Evolutionary conservation across 495 filamentous ascomycete genomes (phyloP).

Genomic region (Lophiostoma macrostomum): DNA sequence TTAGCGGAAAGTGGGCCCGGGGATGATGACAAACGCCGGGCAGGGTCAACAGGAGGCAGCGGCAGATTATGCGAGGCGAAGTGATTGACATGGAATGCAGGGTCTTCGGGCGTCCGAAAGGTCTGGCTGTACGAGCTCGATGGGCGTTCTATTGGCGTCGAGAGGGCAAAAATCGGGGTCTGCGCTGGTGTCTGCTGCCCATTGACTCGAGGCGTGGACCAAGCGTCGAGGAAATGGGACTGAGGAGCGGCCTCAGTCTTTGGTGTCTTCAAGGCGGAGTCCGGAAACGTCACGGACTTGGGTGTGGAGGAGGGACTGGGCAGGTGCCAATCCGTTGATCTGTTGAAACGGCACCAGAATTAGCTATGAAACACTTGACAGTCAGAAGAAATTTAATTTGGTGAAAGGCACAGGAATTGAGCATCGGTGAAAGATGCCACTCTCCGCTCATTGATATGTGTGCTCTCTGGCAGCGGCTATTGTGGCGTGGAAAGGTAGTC

Average conservation of each 20-base stretch:
- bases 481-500: conserved; percentile 2
- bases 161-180: conserved; percentile 30
- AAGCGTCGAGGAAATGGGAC: conserved; percentile 43
- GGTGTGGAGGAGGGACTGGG: conserved; percentile 43
- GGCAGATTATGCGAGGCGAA: conserved; percentile 52
- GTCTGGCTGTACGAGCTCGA: conserved; percentile 31
- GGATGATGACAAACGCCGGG: conserved; percentile 56
- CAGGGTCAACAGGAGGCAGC: conserved; percentile 57
- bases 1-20: conserved; percentile 48
- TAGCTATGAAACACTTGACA: conserved; percentile 30
- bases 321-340: conserved; percentile 41
- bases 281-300: conserved; percentile 33
- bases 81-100: conserved; percentile 54
- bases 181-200: conserved; percentile 38
- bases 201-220: conserved; percentile 40
- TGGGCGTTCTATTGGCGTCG: conserved; percentile 33
- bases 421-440: background rate
- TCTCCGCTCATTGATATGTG: background rate
- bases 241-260: conserved; percentile 34
- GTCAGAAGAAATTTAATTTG: no score
- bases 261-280: conserved; percentile 36
- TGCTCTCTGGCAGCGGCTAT: background rate
- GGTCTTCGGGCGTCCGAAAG: conserved; percentile 30
- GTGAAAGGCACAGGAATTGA: no score
- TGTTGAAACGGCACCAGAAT: conserved; percentile 19